A percentile compares a stretch with the other conserved stretches of the same genome.
Evolutionary conservation across 306 rosid species (phyloP).

Genomic region (Gynostemma pentaphyllum): DNA sequence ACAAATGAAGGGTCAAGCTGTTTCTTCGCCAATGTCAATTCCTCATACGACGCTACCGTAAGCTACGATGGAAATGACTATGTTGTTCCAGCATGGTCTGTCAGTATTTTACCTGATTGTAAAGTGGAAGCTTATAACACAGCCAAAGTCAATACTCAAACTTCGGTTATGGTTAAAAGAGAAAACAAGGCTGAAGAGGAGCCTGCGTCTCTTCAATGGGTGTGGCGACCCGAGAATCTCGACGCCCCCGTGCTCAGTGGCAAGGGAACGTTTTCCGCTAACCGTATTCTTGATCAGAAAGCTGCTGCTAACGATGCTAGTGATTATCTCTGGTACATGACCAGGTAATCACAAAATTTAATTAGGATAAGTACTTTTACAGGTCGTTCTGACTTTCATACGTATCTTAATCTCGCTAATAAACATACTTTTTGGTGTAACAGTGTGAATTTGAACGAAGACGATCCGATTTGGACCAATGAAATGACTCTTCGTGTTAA

Average conservation of each 20-base stretch:
- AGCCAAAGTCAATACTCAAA: constrained; percentile 51
- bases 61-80: constrained; percentile 18
- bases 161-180: constrained; percentile 29
- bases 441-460: constrained; percentile 20
- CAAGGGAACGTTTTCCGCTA: constrained; percentile 5
- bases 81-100: constrained; percentile 55
- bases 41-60: constrained; percentile 24
- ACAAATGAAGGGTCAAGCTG: constrained; percentile 27
- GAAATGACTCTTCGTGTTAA: constrained; percentile 28
- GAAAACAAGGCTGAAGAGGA: constrained; percentile 25
- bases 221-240: constrained; percentile 39
- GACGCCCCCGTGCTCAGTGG: constrained; percentile 16
- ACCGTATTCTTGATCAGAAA: constrained; percentile 33
- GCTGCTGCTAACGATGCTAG: constrained; percentile 24
- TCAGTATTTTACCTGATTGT: constrained; percentile 43
- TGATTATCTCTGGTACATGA: constrained; percentile 57
- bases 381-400: no score
- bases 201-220: constrained; percentile 28
- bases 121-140: constrained; percentile 36
- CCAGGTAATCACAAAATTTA: no score
- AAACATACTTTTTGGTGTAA: no score
- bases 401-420: no score
- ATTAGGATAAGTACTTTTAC: no score
- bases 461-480: constrained; percentile 35
- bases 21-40: constrained; percentile 35